Evolutionary conservation across 192 early-diverging fungal genomes (phyloP), one percentile per base, ranked within the genome.

Genomic region (Ramicandelaber brevisporus): DNA sequence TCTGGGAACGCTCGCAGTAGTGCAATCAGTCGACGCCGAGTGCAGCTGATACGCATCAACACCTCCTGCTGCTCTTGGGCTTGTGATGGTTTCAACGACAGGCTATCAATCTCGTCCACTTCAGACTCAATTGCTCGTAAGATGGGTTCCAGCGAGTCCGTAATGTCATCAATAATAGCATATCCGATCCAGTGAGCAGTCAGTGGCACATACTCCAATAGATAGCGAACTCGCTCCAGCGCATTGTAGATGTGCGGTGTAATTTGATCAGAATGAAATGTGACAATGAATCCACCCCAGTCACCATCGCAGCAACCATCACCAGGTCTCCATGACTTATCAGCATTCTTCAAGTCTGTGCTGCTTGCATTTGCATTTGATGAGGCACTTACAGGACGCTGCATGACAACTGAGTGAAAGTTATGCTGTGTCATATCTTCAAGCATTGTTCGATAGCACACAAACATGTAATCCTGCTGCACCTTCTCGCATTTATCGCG

Each of bases 161-260:
- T 85, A 30, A 97, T 78, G 37, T 88, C 86, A 50, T 96, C 90
- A 37, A 96, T 63, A 8, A 96, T 43, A 0, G 84, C 86, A 36
- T 96, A 96, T 53, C 78, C 82, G 31, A 96, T 73, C 90, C 90
- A 96, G 50, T 96, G n/a, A n/a, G n/a, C n/a, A n/a, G n/a, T n/a
- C n/a, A n/a, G n/a, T n/a, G n/a, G n/a, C n/a, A n/a, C n/a, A n/a
- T n/a, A n/a, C n/a, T n/a, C n/a, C n/a, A n/a, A n/a, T n/a, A n/a
- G n/a, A n/a, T n/a, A n/a, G n/a, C n/a, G n/a, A n/a, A n/a, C n/a
- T n/a, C n/a, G n/a, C n/a, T n/a, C n/a, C n/a, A n/a, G n/a, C n/a
- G n/a, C n/a, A n/a, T n/a, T n/a, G n/a, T n/a, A n/a, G n/a, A n/a
- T n/a, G n/a, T n/a, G n/a, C n/a, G n/a, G n/a, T n/a, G n/a, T n/a